Evolutionary conservation across 441 rosid genomes (phyloP), one percentile per base, ranked within the genome.

Genomic region (Syzygium malaccense): DNA sequence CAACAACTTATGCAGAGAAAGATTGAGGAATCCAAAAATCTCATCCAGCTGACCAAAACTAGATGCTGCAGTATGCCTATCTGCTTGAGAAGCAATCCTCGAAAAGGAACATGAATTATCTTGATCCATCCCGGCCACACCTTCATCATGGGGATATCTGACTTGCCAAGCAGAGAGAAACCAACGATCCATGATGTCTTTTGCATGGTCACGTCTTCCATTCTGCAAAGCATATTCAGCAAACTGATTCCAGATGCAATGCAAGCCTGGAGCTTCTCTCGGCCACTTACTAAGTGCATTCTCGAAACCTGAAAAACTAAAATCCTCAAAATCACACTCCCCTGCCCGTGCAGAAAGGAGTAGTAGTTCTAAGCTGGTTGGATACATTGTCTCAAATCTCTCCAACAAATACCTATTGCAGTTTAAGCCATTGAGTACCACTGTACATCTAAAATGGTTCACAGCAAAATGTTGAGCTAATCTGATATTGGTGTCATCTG

Each of bases 191-290:
- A 94, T 89, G 64, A 96, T 93, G 85, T 94, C 94, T 91, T 92
- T 96, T 64, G 95, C 96, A 90, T 92, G 89, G 85, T 89, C 93
- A 55, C 88, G 85, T 88, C 90, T 91, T 89, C 95, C 96, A 86
- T 89, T 92, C 86, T 89, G 95, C 75, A 96, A 91, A 86, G 95
- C 95, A 93, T 57, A 91, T 93, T 96, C 98, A 62, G 95, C 95
- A 89, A 95, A 98, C 91, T 97, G 99, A 92, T 98, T 97, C 99
- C 99, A 98, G 86, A 96, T 93, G 89, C 96, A 96, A 33, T 97
- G 97, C 83, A 92, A 92, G 87, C 99, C 96, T 55, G 95, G 95
- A 83, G 88, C 92, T 89, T 92, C 97, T 91, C 92, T 93, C 9
- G 97, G 96, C 96, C 97, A 94, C 87, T 92, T 93, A 91, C 86